Conservation (phyloP, 352 stramenopile species). For the Globisporangium lucens region DNA sequence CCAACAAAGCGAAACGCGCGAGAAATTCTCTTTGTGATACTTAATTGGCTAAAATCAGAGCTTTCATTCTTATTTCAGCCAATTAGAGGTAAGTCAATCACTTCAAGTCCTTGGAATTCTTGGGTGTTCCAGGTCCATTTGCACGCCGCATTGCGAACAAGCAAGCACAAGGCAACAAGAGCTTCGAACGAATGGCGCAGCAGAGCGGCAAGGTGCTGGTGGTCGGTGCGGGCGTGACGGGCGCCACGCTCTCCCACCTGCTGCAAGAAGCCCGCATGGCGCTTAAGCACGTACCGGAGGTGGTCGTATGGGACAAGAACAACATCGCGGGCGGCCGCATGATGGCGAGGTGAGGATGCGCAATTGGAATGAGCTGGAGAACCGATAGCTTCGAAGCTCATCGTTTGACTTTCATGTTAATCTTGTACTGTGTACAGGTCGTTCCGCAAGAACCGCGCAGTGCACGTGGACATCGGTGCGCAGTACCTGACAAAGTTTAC, state of each 20-base stretch:
- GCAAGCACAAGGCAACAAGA: not conserved
- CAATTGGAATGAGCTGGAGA: not conserved
- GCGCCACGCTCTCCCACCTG: slow-evolving; percentile 45
- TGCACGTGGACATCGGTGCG: slow-evolving; percentile 65
- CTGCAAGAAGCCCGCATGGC: slow-evolving; percentile 35
- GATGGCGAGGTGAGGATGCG: slow-evolving; percentile 46
- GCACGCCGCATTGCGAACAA: not conserved
- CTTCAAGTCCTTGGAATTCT: slow-evolving; percentile 6
- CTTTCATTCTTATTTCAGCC: not conserved
- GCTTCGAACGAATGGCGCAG: slow-evolving; percentile 10
- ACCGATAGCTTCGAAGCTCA: not conserved
- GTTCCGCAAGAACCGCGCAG: slow-evolving; percentile 49
- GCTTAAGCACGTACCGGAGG: slow-evolving; percentile 20
- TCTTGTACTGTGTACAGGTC: slow-evolving; percentile 21
- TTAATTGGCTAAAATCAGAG: not conserved
- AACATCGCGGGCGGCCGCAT: slow-evolving; percentile 61
- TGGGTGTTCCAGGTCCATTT: slow-evolving; percentile 4
- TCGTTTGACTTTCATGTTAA: not conserved
- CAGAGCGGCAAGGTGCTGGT: slow-evolving; percentile 47
- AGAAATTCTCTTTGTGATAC: not conserved
- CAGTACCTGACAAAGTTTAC: slow-evolving; percentile 66
- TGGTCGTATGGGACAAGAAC: slow-evolving; percentile 72
- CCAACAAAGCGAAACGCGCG: slow-evolving; percentile 3
- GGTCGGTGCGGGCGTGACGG: slow-evolving; percentile 61
- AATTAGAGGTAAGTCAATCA: not conserved